Conservation (phyloP, 257 asterid genomes). For the Henckelia pumila region DNA sequence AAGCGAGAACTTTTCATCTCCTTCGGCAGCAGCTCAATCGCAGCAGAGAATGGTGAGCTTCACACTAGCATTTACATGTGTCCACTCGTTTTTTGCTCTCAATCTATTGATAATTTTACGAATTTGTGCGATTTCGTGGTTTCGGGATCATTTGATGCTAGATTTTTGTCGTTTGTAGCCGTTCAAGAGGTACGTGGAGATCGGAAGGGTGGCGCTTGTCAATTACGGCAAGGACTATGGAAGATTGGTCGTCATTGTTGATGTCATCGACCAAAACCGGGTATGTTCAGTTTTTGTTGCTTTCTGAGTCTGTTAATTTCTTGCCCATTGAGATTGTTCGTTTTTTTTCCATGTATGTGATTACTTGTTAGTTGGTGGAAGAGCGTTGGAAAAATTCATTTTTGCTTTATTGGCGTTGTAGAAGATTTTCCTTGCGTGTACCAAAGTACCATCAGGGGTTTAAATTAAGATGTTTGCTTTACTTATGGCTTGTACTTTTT, state of each 20-base stretch:
- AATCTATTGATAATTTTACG: neutral
- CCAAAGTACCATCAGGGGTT: neutral
- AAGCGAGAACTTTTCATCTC: too few relatives aligned
- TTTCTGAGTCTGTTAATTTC: neutral
- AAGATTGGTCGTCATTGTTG: conserved; percentile 83
- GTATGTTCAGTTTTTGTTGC: conserved; percentile 26
- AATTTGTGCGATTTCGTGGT: neutral
- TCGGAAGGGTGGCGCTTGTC: conserved; percentile 87
- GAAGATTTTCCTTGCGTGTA: neutral
- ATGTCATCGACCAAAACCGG: conserved; percentile 84
- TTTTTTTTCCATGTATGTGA: neutral
- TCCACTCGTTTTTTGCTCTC: neutral
- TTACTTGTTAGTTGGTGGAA: neutral
- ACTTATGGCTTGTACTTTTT: neutral
- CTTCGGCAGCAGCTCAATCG: neutral
- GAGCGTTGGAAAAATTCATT: neutral
- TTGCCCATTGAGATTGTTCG: neutral
- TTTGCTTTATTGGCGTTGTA: neutral
- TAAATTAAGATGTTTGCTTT: neutral
- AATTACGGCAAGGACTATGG: conserved; percentile 91
- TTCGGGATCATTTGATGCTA: neutral
- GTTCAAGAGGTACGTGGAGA: conserved; percentile 95
- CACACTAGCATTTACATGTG: neutral
- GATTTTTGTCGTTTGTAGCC: conserved; percentile 41
- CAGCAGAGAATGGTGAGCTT: neutral